A percentile compares a stretch with the other conserved stretches of the same genome.
Evolutionary conservation across 2,329 filamentous ascomycete species (phyloP).

Genomic region (Diplocarpon rosae): DNA sequence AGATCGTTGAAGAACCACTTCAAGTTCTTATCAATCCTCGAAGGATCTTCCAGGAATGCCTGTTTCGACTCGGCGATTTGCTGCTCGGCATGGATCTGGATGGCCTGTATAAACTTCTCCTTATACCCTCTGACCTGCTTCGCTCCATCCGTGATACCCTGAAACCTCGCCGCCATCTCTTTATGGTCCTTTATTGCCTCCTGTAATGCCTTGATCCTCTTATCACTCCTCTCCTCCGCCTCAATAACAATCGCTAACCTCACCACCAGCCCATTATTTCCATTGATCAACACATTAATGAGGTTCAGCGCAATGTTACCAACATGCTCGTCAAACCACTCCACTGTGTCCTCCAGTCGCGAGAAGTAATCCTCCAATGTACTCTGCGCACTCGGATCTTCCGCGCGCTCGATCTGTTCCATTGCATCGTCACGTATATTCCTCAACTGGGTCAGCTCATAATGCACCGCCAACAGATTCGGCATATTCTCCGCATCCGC

Average conservation of each 20-base stretch:
- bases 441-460: conserved; percentile 79
- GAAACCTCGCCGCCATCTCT: conserved; percentile 85
- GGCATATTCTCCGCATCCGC: conserved; percentile 80
- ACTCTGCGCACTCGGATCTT: conserved; percentile 62
- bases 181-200: conserved; percentile 94
- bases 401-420: conserved; percentile 78
- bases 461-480: conserved; percentile 81
- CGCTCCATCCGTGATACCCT: conserved; percentile 87
- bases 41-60: conserved; percentile 73
- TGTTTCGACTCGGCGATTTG: conserved; percentile 52
- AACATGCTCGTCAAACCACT: conserved; percentile 93
- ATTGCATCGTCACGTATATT: conserved; percentile 95
- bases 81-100: conserved; percentile 48
- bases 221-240: conserved; percentile 93
- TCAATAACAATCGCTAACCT: conserved; percentile 86
- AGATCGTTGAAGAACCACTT: conserved; percentile 98
- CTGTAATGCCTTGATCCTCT: conserved; percentile 79
- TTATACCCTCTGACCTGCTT: conserved; percentile 93
- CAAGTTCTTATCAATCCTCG: conserved; percentile 73
- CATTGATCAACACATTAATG: conserved; percentile 74
- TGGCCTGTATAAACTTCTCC: conserved; percentile 75
- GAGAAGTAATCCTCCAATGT: conserved; percentile 88
- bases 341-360: conserved; percentile 74
- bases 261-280: conserved; percentile 83
- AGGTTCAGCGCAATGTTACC: conserved; percentile 81